phyloP scores from a whole-genome alignment of 108 stramenopile genomes.

The Phaeodactylum tricornutum region DNA sequence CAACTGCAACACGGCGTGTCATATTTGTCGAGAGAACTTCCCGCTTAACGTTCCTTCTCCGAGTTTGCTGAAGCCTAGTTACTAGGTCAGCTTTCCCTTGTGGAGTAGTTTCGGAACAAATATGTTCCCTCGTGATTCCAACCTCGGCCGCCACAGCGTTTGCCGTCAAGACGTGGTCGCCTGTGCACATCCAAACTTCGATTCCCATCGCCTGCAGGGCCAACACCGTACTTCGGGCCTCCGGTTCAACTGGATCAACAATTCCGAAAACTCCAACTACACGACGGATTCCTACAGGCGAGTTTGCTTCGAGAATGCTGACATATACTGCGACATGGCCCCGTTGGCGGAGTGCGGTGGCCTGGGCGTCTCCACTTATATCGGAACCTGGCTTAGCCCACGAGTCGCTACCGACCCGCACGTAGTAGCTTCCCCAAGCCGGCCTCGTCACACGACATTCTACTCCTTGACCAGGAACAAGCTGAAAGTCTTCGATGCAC shows the following conservation, averaged over 20 bases:
- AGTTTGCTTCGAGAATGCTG: slow-evolving; percentile 17
- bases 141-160: slow-evolving; percentile 60
- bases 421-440: slow-evolving; percentile 13
- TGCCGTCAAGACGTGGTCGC: slow-evolving; percentile 79
- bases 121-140: slow-evolving; percentile 57
- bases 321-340: slow-evolving; percentile 58
- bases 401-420: slow-evolving; percentile 44
- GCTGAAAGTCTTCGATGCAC: slow-evolving; percentile 23
- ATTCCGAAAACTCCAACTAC: slow-evolving; percentile 57
- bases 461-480: slow-evolving; percentile 56
- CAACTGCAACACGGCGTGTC: slow-evolving; percentile 45
- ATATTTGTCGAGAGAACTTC: not conserved
- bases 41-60: too few relatives aligned
- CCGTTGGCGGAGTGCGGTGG: slow-evolving; percentile 19
- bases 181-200: slow-evolving; percentile 90
- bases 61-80: slow-evolving; percentile 30
- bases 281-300: slow-evolving; percentile 2
- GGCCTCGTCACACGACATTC: slow-evolving; percentile 26
- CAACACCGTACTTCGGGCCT: slow-evolving; percentile 42
- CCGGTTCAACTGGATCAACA: slow-evolving; percentile 61
- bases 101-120: slow-evolving; percentile 65
- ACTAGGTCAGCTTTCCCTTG: slow-evolving; percentile 70
- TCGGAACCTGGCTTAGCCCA: slow-evolving; percentile 1
- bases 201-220: slow-evolving; percentile 51
- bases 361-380: slow-evolving; percentile 25